Evolutionary conservation across 257 asterid species (phyloP), one percentile per base, ranked within the genome.

Genomic region (Verbena officinalis): DNA sequence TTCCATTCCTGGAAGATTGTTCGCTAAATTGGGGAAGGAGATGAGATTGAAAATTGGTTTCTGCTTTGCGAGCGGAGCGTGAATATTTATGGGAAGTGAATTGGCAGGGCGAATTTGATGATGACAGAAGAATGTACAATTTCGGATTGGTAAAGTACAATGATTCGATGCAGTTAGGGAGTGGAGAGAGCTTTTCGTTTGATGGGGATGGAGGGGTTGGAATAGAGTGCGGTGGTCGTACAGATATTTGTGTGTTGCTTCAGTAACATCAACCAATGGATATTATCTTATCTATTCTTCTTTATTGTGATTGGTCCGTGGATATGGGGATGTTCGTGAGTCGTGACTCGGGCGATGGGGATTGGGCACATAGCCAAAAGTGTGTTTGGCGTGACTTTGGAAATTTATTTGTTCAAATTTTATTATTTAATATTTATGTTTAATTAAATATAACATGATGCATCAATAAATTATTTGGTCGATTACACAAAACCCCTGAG

Each of bases 1-100:
- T 63, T 89, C 96, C 96, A 89, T 89, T 72, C 15, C 9, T 13
- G 40, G 42, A 24, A 24, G 58, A 50, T 33, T 46, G 3, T 71
- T 45, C 36, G 49, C 30, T 39, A n/a, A n/a, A 23, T 36, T 48
- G 55, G 63, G 51, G 43, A 43, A 20, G 59, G 24, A n/a, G n/a
- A 27, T 63, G 59, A 64, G 59, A 34, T 55, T 62, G 65, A 38
- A 50, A 22, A 17, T 22, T 40, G 3, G 36, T 34, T 12, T 51
- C 9, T 23, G 60, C 36, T 38, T 14, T 16, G 54, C 11, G 44
- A 13, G 44, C 10, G 4, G 34, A 20, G 34, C 11, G 45, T 7
- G 5, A 45, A 31, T 20, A 0, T 53, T 6, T 33, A 38, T n/a
- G 36, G 42, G 17, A 16, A 2, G 42, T 52, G 50, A n/a, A 42